Percentiles rank a stretch among this genome's conserved stretches.
Evolutionary conservation across 805 yeast species (phyloP).

Genomic region (Schwanniomyces sp.): DNA sequence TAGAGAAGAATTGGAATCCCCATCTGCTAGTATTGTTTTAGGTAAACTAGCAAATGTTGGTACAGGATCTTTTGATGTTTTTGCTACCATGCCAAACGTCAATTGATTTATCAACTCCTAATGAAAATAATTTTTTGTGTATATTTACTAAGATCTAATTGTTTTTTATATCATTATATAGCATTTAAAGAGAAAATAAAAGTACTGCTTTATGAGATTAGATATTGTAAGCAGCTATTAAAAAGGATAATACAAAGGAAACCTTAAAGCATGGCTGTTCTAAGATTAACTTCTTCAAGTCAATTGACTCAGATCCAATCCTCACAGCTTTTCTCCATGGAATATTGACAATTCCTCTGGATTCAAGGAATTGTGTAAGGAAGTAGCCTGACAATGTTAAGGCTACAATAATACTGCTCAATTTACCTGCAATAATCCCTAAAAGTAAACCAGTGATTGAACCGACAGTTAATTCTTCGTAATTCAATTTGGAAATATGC

Average conservation of each 20-base stretch:
- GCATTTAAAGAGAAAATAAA: not conserved
- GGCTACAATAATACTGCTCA: slow-evolving; percentile 53
- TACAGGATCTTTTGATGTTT: slow-evolving; percentile 91
- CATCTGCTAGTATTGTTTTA: slow-evolving; percentile 89
- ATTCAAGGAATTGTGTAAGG: slow-evolving; percentile 53
- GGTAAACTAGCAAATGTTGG: slow-evolving; percentile 92
- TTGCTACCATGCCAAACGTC: slow-evolving; percentile 40
- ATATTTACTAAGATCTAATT: slow-evolving; percentile 1
- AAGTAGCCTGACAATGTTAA: slow-evolving; percentile 46
- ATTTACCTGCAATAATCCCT: slow-evolving; percentile 62
- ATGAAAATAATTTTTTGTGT: slow-evolving; percentile 1
- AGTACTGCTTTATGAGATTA: slow-evolving; percentile 8
- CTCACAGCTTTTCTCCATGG: slow-evolving; percentile 40
- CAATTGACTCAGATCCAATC: slow-evolving; percentile 37
- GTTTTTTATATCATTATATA: slow-evolving; percentile 1
- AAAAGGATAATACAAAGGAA: slow-evolving; percentile 52
- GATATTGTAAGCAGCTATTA: slow-evolving; percentile 59
- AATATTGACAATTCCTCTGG: slow-evolving; percentile 51
- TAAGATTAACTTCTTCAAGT: slow-evolving; percentile 51
- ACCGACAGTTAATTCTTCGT: slow-evolving; percentile 63
- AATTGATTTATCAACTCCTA: not conserved
- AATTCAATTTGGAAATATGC: slow-evolving; percentile 36
- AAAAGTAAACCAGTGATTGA: slow-evolving; percentile 58
- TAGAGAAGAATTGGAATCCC: slow-evolving; percentile 82
- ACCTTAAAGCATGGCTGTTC: slow-evolving; percentile 63